Evolutionary conservation across 2,329 filamentous ascomycete genomes (phyloP), one percentile per base, ranked within the genome.

Genomic region (Biscogniauxia mediterranea): DNA sequence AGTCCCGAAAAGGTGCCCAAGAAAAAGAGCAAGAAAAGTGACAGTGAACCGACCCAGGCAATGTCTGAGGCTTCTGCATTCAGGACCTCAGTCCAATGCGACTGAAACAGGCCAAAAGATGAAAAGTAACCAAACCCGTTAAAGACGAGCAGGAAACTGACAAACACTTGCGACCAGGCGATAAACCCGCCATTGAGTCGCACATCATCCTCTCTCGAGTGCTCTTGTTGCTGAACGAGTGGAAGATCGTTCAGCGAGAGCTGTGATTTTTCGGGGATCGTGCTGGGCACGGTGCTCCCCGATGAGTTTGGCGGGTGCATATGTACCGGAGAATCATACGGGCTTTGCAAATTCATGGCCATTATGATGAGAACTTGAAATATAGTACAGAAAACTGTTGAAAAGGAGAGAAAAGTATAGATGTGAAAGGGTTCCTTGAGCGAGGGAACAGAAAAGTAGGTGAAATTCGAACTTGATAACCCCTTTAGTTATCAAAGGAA

Each of bases 1-100:
- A 19, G 57, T n/a, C 57, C 57, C 4, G 57, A 59, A 21, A 59
- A 26, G n/a, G 57, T 59, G n/a, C 57, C 57, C 7, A 59, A 5
- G 32, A 59, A 59, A 52, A 54, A 59, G 25, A 55, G 20, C 8
- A 59, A 51, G 32, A 59, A 59, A n/a, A 59, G 20, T 19, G 28
- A 38, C 7, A 59, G 8, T 19, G 25, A 46, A 2, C 57, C 57
- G 13, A 59, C 52, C 57, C 57, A 59, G 19, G 57, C 26, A 23
- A 59, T 54, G 13, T 59, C 52, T 23, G 42, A 55, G 46, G 19
- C 17, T 26, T 49, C 32, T 46, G 38, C 38, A n/a, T 46, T 15
- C 17, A 46, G 15, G 5, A 46, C 38, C 15, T 46, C 38, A 5
- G 38, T 46, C 38, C 38, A 46, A n/a, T 46, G 38, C 11, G 38